Evolutionary conservation across 2,329 filamentous ascomycete species (phyloP).

Genomic region (Graphiopsis chlorocephala): DNA sequence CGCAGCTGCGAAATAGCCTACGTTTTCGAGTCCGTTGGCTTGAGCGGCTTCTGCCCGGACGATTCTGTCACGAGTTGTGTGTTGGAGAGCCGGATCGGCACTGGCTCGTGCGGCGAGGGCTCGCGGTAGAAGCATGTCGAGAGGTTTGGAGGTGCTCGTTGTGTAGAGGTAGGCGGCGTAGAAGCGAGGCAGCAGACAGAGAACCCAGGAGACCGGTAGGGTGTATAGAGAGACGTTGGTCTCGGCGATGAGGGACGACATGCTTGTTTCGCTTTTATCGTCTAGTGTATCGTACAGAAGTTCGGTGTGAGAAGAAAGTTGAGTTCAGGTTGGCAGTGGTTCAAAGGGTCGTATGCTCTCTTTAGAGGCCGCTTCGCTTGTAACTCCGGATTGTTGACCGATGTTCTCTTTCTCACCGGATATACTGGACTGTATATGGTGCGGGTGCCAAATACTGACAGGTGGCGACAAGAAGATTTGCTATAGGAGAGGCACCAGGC

Average conservation of each 20-base stretch:
- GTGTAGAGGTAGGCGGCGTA: constrained; percentile 29
- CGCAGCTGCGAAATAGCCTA: constrained; percentile 40
- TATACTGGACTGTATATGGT: not conserved
- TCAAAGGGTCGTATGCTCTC: not conserved
- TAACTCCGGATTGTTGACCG: not conserved
- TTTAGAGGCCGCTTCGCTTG: not conserved
- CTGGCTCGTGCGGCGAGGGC: constrained; percentile 27
- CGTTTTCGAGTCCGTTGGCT: constrained; percentile 40
- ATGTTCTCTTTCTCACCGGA: not conserved
- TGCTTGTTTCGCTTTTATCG: not conserved
- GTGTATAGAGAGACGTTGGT: constrained; percentile 31
- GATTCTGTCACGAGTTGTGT: constrained; percentile 35
- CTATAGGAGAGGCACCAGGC: not conserved
- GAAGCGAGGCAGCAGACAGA: constrained; percentile 36
- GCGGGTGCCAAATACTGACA: not conserved
- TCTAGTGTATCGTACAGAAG: not conserved
- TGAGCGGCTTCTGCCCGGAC: constrained; percentile 38
- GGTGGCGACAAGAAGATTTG: not conserved
- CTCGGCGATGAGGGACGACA: constrained; percentile 2
- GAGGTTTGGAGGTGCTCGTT: constrained; percentile 17
- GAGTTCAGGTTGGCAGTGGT: not conserved
- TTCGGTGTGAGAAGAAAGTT: not conserved
- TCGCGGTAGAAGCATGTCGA: constrained; percentile 34
- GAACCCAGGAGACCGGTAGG: constrained; percentile 33
- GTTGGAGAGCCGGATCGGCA: constrained; percentile 32